These are phyloP conservation scores for Nakaseomyces sp. DNA, from an alignment of 1,139 yeast species.

Conservation along the genomic window DNA sequence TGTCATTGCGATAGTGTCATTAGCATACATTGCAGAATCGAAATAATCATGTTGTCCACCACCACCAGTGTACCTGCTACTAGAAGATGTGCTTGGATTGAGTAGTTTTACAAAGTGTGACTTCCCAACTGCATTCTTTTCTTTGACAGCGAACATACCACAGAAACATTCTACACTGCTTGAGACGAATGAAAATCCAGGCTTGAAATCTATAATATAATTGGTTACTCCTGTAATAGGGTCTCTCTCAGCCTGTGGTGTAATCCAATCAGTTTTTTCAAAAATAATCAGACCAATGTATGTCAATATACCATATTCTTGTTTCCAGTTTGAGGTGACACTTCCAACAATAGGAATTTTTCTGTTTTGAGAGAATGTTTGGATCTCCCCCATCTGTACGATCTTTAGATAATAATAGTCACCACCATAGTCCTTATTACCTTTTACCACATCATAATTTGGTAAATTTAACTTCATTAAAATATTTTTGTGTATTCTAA, in stretches of 20 bases:
- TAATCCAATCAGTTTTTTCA: constrained; percentile 31
- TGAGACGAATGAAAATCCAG: constrained; percentile 9
- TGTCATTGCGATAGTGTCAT: background rate
- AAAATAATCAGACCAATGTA: constrained; percentile 39
- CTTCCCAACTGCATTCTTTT: constrained; percentile 9
- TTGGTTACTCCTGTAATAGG: constrained; percentile 21
- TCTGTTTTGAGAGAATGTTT: constrained; percentile 14
- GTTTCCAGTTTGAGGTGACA: constrained; percentile 33
- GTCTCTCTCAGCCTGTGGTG: constrained; percentile 21
- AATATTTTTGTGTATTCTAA: constrained; percentile 17
- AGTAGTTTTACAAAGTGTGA: constrained; percentile 6
- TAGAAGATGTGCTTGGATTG: background rate
- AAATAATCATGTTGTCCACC: background rate
- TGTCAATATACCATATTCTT: constrained; percentile 37
- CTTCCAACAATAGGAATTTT: constrained; percentile 26
- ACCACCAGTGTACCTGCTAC: background rate
- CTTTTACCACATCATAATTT: constrained; percentile 14
- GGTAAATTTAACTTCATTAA: constrained; percentile 16
- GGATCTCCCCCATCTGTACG: constrained; percentile 28
- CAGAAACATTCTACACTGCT: constrained; percentile 13
- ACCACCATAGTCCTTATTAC: constrained; percentile 13
- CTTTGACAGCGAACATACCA: constrained; percentile 21
- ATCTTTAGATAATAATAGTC: constrained; percentile 22
- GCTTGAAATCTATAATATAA: constrained; percentile 25
- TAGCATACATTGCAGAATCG: constrained; percentile 4